These are phyloP conservation scores for Sphagnum fallax DNA, from an alignment of 228 moss, liverwort and hornwort genomes.

Conservation along the genomic window DNA sequence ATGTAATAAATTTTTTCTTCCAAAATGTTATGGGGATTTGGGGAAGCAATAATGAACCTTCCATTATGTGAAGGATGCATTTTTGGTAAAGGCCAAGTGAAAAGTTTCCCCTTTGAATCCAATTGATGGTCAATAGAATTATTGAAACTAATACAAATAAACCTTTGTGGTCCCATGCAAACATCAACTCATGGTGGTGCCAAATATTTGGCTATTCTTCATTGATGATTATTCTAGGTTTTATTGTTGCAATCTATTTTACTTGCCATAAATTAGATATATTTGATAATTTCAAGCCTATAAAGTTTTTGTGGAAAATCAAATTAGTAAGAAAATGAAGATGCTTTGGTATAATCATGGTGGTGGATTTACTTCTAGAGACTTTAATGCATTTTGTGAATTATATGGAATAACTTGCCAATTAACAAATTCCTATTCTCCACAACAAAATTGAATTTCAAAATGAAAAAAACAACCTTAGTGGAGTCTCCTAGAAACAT, in stretches of 20 bases:
- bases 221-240: neutral
- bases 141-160: neutral
- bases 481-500: constrained; percentile 1
- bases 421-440: neutral
- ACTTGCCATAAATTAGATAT: neutral
- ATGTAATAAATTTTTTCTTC: neutral
- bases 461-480: neutral
- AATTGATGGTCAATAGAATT: neutral
- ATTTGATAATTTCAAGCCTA: neutral
- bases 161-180: neutral
- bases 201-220: neutral
- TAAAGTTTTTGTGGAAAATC: neutral
- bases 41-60: neutral
- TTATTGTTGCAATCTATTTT: neutral
- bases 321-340: neutral
- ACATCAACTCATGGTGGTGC: neutral
- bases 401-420: neutral
- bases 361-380: neutral
- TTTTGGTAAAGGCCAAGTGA: neutral
- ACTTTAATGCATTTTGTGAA: neutral
- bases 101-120: neutral
- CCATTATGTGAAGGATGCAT: constrained; percentile 2
- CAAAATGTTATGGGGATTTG: neutral
- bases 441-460: neutral
- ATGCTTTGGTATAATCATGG: neutral